These are phyloP conservation scores for Polygonum maritimum DNA, from an alignment of 148 eudicot species.

Conservation along the genomic window DNA sequence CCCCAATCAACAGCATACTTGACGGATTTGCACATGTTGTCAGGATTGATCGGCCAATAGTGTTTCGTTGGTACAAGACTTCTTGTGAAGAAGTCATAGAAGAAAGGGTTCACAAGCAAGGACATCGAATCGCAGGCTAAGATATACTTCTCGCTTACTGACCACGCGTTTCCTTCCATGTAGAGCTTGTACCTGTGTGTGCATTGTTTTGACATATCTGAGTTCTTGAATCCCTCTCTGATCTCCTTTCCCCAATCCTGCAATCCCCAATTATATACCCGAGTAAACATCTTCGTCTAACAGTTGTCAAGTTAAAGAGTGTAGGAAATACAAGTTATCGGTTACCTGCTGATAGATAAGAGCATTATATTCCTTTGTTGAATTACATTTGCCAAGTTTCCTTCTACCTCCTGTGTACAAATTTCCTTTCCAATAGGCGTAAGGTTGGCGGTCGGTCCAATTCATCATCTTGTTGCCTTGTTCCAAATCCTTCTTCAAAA, in stretches of 20 bases:
- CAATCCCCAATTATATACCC: conserved; percentile 13
- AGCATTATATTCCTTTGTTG: conserved; percentile 31
- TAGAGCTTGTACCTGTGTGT: conserved; percentile 56
- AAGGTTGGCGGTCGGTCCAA: conserved; percentile 31
- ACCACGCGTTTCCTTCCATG: conserved; percentile 62
- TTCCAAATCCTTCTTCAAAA: conserved; percentile 26
- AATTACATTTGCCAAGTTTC: conserved; percentile 27
- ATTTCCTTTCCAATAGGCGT: conserved; percentile 41
- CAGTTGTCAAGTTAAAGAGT: too few species aligned
- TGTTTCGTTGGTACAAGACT: conserved; percentile 49
- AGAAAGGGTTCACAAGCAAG: conserved; percentile 32
- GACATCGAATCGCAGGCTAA: conserved; percentile 54
- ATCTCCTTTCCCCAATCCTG: conserved; percentile 38
- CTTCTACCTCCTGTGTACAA: conserved; percentile 16
- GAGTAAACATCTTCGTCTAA: conserved; percentile 27
- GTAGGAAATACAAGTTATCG: too few species aligned
- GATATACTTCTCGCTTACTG: conserved; percentile 63
- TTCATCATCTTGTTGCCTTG: conserved; percentile 27
- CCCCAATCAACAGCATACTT: conserved; percentile 70
- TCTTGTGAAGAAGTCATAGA: conserved; percentile 59
- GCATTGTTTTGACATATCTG: conserved; percentile 37
- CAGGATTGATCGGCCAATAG: conserved; percentile 47
- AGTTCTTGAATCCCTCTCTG: conserved; percentile 25
- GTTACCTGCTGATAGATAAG: conserved; percentile 24
- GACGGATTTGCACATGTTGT: conserved; percentile 35